phyloP scores from a whole-genome alignment of 2,329 filamentous ascomycete species.

The Sporothrix pallida region DNA sequence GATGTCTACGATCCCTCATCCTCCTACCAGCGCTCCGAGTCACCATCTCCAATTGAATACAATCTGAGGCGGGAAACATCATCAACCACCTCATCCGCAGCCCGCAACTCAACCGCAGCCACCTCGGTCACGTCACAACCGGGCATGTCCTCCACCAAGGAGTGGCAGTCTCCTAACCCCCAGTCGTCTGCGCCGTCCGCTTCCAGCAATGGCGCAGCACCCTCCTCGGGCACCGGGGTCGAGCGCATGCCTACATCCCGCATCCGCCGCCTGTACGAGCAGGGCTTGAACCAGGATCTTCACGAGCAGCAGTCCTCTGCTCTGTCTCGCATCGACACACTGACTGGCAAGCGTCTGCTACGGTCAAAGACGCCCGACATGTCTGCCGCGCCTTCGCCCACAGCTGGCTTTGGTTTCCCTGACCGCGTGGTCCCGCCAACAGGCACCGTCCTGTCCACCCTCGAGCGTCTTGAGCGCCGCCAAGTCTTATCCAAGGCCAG shows the following conservation, averaged over 20 bases:
- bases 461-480: conserved; percentile 40
- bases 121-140: conserved; percentile 84
- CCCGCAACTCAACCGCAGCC: conserved; percentile 81
- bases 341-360: conserved; percentile 67
- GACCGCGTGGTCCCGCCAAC: conserved; percentile 49
- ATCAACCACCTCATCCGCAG: conserved; percentile 78
- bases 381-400: conserved; percentile 53
- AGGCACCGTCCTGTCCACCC: conserved; percentile 25
- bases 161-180: conserved; percentile 50
- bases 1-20: conserved; percentile 48
- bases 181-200: conserved; percentile 12
- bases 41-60: conserved; percentile 66
- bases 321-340: conserved; percentile 77
- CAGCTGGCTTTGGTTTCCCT: conserved; percentile 51
- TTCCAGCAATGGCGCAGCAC: conserved; percentile 38
- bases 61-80: conserved; percentile 82
- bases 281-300: conserved; percentile 77
- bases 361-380: conserved; percentile 59
- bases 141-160: conserved; percentile 55
- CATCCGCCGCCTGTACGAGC: conserved; percentile 79
- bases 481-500: conserved; percentile 63
- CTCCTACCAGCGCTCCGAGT: conserved; percentile 53
- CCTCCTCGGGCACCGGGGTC: conserved; percentile 50
- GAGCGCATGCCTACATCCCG: conserved; percentile 73
- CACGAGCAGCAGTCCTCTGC: conserved; percentile 81